These are phyloP conservation scores for Yamadazyma kanchanaburiensis DNA, from an alignment of 1,139 yeast genomes.

Conservation along the genomic window DNA sequence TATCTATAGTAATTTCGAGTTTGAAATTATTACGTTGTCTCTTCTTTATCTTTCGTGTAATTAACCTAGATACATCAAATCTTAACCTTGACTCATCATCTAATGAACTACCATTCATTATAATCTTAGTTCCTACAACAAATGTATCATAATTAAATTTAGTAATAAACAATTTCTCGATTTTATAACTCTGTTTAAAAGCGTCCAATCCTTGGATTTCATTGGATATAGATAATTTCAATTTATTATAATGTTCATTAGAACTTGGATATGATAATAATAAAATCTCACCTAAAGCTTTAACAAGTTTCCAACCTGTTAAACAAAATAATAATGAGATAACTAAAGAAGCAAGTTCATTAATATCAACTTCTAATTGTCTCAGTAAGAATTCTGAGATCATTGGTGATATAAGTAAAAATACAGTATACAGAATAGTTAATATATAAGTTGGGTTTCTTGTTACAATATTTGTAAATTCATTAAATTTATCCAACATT, in stretches of 20 bases:
- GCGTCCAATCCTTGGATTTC: conserved; percentile 43
- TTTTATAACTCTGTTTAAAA: conserved; percentile 46
- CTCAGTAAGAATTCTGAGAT: conserved; percentile 27
- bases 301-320: conserved; percentile 55
- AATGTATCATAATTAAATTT: conserved; percentile 60
- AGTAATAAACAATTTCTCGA: conserved; percentile 52
- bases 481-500: conserved; percentile 10
- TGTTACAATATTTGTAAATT: conserved; percentile 16
- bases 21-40: conserved; percentile 26
- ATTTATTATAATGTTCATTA: conserved; percentile 33
- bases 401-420: conserved; percentile 31
- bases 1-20: conserved; percentile 62
- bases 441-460: conserved; percentile 63
- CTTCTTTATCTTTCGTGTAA: conserved; percentile 28
- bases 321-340: conserved; percentile 49
- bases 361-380: conserved; percentile 35
- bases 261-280: conserved; percentile 52
- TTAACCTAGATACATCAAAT: conserved; percentile 49
- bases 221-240: conserved; percentile 31
- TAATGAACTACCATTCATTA: conserved; percentile 65
- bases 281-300: conserved; percentile 49
- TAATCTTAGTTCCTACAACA: conserved; percentile 52
- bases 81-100: conserved; percentile 63
- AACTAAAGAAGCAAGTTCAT: conserved; percentile 48
- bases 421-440: conserved; percentile 53